phyloP scores from a whole-genome alignment of 179 eudicot species.

The Silene noctiflora region DNA sequence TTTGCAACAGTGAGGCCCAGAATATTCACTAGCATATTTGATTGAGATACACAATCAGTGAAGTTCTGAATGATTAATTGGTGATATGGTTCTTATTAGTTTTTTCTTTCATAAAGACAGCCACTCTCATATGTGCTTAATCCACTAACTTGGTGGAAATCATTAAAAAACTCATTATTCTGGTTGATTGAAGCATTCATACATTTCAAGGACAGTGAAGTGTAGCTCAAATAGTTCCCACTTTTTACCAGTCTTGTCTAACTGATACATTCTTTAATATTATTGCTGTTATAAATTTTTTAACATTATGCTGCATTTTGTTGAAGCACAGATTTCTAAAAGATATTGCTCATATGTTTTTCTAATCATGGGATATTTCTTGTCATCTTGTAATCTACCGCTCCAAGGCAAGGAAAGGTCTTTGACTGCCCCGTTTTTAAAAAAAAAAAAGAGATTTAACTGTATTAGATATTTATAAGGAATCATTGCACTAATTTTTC shows the following conservation, averaged over 20 bases:
- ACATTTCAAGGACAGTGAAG: slow-evolving; percentile 8
- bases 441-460: neutral
- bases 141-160: slow-evolving; percentile 15
- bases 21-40: slow-evolving; percentile 9
- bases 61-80: slow-evolving; percentile 4
- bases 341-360: neutral
- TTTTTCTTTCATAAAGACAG: slow-evolving; percentile 3
- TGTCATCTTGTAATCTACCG: neutral
- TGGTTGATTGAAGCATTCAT: slow-evolving; percentile 12
- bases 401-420: neutral
- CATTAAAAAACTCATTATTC: neutral
- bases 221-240: slow-evolving; percentile 6
- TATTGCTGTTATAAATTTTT: neutral
- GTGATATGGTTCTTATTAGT: slow-evolving; percentile 1
- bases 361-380: neutral
- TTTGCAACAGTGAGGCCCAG: neutral
- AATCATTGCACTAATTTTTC: neutral
- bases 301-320: neutral
- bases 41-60: slow-evolving; percentile 7
- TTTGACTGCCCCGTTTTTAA: slow-evolving; percentile 1
- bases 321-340: neutral
- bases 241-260: neutral
- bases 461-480: neutral
- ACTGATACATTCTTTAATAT: neutral
- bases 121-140: slow-evolving; percentile 16